Evolutionary conservation across 2,329 filamentous ascomycete species (phyloP), one percentile per base, ranked within the genome.

Genomic region (Curvularia sp.): DNA sequence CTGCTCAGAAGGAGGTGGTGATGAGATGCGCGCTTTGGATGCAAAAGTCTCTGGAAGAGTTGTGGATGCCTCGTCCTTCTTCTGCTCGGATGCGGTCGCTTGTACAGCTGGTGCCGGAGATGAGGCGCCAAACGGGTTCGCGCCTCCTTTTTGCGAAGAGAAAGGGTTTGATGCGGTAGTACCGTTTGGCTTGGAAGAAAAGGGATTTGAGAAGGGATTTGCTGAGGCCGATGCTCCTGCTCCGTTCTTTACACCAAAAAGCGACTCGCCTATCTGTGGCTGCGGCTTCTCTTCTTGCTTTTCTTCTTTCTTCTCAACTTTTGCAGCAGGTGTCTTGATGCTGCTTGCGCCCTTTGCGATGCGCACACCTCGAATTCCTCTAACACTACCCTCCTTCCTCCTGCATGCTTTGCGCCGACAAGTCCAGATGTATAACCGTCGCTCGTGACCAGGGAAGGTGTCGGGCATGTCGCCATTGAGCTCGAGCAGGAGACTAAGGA

Each of bases 391-490:
- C 20, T 89, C 85, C 70, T 92, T 94, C 63, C 93, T 85, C 69
- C 91, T 86, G 74, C 95, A 99, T 10, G 86, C 82, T 75, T 91
- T 91, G 65, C 86, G 85, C 58, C 88, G 85, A 77, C 95, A 99
- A 18, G 86, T 86, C 76, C 96, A 93, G 12, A 99, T 83, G 72
- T 97, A 98, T 18, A 99, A 76, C 61, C 94, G 87, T 66, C 95
- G 85, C 71, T 97, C 92, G 77, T 98, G 92, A 55, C 89, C 88
- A 1, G 93, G 90, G 71, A 97, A 97, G 49, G 87, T 85, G 55
- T 94, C 90, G 13, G 93, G 93, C 3, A 98, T 84, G 74, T 97
- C 93, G 69, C 88, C 93, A 77, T 99, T 92, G 28, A 99, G 85
- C 77, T 99, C 93, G 47, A 99, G 85, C 3, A 99, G 85, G 10